A percentile compares a stretch with the other conserved stretches of the same genome.
phyloP scores from a whole-genome alignment of 192 early-diverging fungal genomes.

The Coemansia umbellata region DNA sequence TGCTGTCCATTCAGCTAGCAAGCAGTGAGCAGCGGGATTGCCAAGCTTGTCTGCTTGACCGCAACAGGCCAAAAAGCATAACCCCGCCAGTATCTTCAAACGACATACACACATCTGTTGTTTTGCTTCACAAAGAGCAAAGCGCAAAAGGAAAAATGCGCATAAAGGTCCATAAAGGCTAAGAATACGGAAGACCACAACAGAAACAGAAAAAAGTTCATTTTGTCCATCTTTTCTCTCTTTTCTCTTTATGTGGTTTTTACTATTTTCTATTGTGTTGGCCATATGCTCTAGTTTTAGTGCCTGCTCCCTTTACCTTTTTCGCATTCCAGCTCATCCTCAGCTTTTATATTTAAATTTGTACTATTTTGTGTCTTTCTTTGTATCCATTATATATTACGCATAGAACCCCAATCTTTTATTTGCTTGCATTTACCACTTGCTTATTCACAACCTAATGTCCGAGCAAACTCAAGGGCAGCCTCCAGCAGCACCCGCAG shows the following conservation, averaged over 20 bases:
- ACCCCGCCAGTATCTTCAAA: no score
- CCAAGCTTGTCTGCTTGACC: no score
- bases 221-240: conserved; percentile 1
- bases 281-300: neutral
- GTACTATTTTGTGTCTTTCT: neutral
- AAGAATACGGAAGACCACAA: no score
- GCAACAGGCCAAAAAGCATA: no score
- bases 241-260: conserved; percentile 1
- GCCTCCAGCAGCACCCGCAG: neutral
- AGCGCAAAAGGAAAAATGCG: no score
- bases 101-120: no score
- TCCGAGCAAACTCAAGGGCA: conserved; percentile 8
- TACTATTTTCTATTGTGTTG: neutral
- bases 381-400: neutral
- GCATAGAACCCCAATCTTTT: neutral
- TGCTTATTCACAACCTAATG: conserved; percentile 6
- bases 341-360: neutral
- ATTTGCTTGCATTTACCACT: neutral
- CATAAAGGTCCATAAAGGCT: no score
- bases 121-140: no score
- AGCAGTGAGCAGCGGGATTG: no score
- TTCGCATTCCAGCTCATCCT: neutral
- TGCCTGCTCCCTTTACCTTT: neutral
- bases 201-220: neutral
- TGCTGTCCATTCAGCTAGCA: no score